phyloP scores from a whole-genome alignment of 2,329 filamentous ascomycete genomes.

The Alternaria brassicicola region DNA sequence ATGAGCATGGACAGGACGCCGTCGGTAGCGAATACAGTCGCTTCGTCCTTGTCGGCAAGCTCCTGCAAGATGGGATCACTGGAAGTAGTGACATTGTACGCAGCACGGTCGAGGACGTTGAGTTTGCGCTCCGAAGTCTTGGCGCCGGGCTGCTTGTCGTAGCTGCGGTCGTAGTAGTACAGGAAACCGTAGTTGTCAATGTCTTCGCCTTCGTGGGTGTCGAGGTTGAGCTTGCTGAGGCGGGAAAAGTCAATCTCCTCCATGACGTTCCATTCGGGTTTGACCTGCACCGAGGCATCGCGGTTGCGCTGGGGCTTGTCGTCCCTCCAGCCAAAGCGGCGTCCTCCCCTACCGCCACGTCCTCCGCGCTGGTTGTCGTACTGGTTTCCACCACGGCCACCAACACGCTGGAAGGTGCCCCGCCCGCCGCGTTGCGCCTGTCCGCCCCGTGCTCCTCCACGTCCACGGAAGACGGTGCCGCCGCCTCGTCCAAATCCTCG shows the following conservation, averaged over 20 bases:
- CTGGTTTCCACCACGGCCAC: slow-evolving; percentile 69
- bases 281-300: slow-evolving; percentile 94
- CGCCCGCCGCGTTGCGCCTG: slow-evolving; percentile 73
- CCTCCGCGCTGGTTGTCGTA: slow-evolving; percentile 72
- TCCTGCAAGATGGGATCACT: slow-evolving; percentile 97
- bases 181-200: slow-evolving; percentile 95
- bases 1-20: slow-evolving; percentile 99
- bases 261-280: slow-evolving; percentile 91
- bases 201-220: slow-evolving; percentile 93
- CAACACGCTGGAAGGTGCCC: slow-evolving; percentile 74
- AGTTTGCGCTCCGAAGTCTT: slow-evolving; percentile 89
- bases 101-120: slow-evolving; percentile 86
- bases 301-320: slow-evolving; percentile 97
- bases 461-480: slow-evolving; percentile 84
- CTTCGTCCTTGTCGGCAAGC: slow-evolving; percentile 92
- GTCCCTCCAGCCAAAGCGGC: slow-evolving; percentile 97
- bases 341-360: slow-evolving; percentile 73
- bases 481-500: slow-evolving; percentile 83
- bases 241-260: slow-evolving; percentile 99
- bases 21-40: slow-evolving; percentile 95
- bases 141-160: slow-evolving; percentile 86
- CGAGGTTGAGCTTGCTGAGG: slow-evolving; percentile 92
- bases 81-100: slow-evolving; percentile 97
- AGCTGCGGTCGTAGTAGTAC: slow-evolving; percentile 96
- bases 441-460: slow-evolving; percentile 75